Base-by-base conservation (phyloP, 306 rosid species). In the Gastrolobium bilobum region DNA sequence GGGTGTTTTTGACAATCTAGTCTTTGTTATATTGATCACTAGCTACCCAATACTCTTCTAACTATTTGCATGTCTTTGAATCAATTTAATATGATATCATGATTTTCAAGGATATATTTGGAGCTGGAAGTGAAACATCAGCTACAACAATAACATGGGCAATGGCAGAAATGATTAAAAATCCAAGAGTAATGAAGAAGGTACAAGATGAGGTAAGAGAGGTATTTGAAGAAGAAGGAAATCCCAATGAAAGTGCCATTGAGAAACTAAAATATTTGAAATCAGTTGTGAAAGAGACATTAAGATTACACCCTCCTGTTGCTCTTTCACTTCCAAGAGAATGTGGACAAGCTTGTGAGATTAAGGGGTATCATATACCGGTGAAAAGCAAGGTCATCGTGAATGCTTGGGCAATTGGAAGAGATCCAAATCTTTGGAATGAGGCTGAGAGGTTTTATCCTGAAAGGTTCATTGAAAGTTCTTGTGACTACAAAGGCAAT, bases 401-500 rank as follows among this genome's bases (percentile, higher is more conserved):
- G 9, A 81, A 81, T 74, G 80, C 76, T 57, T 81, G 84, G 84
- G 89, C 85, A 1, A 43, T 88, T 14, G 84, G 76, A 46, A 88
- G 83, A 78, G 85, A 86, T 46, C 79, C 86, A 29, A 35, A 61
- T 2, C 1, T 33, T 6, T 85, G 88, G 83, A 9, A 0, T 26
- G 81, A 77, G 0, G 10, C 85, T 0, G 76, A 70, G 13, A 69
- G 44, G 43, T 82, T 82, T 71, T 46, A 57, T 9, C 86, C 86
- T 2, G 86, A 82, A 15, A 77, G 86, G 34, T 77, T 77, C 15
- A 11, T 71, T 29, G 79, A 29, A 29, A 63, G 34, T 30, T n/a
- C 65, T 54, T 0, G 71, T 35, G 86, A 82, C 48, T 82, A 34
- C 60, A 46, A 14, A 7, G 79, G 79, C 0, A 63, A 38, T 29